Conservation (phyloP, 495 filamentous ascomycete species). For the Xylaria bambusicola region DNA sequence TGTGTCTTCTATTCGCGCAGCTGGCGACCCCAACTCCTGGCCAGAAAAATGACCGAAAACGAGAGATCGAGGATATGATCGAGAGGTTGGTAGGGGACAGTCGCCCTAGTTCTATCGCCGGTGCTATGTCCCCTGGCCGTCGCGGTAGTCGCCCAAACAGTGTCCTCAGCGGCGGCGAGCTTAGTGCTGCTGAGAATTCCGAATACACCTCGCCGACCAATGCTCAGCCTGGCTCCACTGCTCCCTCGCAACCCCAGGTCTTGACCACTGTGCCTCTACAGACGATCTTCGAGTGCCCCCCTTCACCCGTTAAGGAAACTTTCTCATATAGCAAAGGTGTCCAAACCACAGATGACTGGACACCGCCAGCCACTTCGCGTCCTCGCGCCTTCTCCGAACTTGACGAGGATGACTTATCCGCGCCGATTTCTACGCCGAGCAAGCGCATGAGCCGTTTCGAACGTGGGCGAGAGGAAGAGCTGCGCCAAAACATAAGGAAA, state of each 20-base stretch:
- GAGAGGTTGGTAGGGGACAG: constrained; percentile 75
- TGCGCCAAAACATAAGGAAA: constrained; percentile 76
- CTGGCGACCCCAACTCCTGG: constrained; percentile 67
- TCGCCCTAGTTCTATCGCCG: constrained; percentile 70
- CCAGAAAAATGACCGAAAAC: constrained; percentile 66
- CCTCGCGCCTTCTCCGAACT: constrained; percentile 52
- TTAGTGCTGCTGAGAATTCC: constrained; percentile 69
- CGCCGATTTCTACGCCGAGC: constrained; percentile 48
- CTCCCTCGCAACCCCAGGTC: constrained; percentile 35
- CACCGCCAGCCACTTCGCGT: constrained; percentile 51
- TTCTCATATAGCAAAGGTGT: constrained; percentile 95
- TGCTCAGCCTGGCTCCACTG: constrained; percentile 31
- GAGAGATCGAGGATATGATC: constrained; percentile 81
- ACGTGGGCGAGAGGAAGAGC: constrained; percentile 80
- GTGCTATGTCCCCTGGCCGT: constrained; percentile 60
- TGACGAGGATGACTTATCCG: constrained; percentile 54
- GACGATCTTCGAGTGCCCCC: constrained; percentile 73
- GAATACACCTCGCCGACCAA: constrained; percentile 51
- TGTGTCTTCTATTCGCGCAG: constrained; percentile 42
- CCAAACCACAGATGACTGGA: constrained; percentile 72
- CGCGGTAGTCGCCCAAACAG: constrained; percentile 83
- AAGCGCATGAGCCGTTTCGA: constrained; percentile 76
- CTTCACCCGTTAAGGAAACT: constrained; percentile 73
- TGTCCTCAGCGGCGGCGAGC: constrained; percentile 71
- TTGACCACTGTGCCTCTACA: constrained; percentile 66